Conservation (phyloP, 352 stramenopile species). For the Globisporangium perplexum region DNA sequence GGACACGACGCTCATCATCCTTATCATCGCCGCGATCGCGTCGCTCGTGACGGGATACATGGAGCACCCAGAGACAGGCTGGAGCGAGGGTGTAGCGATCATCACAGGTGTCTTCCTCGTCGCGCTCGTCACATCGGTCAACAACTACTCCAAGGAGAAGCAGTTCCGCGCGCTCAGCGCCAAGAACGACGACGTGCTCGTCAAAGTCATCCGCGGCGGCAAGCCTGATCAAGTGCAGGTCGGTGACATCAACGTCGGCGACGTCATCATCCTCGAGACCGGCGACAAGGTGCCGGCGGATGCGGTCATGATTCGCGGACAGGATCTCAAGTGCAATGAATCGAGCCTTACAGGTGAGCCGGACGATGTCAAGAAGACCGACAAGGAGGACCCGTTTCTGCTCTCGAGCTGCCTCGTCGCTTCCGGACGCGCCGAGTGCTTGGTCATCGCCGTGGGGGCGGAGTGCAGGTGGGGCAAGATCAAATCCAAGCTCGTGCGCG, state of each 20-base stretch:
- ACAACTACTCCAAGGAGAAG: slow-evolving; percentile 95
- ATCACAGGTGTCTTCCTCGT: slow-evolving; percentile 92
- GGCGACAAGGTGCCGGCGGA: slow-evolving; percentile 95
- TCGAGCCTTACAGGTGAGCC: slow-evolving; percentile 95
- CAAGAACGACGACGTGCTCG: slow-evolving; percentile 85
- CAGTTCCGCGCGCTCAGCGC: slow-evolving; percentile 85
- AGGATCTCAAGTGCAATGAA: slow-evolving; percentile 95
- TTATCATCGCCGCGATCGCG: slow-evolving; percentile 82
- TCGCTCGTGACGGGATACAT: slow-evolving; percentile 81
- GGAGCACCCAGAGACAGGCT: slow-evolving; percentile 76
- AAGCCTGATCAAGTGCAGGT: slow-evolving; percentile 67
- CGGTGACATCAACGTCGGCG: slow-evolving; percentile 67
- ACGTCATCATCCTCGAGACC: slow-evolving; percentile 91
- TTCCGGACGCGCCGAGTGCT: slow-evolving; percentile 61
- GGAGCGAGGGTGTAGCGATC: slow-evolving; percentile 95
- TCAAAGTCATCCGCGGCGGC: slow-evolving; percentile 73
- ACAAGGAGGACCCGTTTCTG: slow-evolving; percentile 70
- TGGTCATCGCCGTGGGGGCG: slow-evolving; percentile 79
- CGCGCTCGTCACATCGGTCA: slow-evolving; percentile 92
- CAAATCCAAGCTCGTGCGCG: slow-evolving; percentile 84
- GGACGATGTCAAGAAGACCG: slow-evolving; percentile 88
- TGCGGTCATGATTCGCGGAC: slow-evolving; percentile 87
- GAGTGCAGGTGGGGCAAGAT: slow-evolving; percentile 89
- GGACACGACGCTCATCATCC: slow-evolving; percentile 88
- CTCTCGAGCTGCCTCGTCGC: slow-evolving; percentile 84